Percentiles rank a stretch among this genome's conserved stretches.
Evolutionary conservation across 208 protist species (phyloP).

Genomic region (Trichomonas tenax): DNA sequence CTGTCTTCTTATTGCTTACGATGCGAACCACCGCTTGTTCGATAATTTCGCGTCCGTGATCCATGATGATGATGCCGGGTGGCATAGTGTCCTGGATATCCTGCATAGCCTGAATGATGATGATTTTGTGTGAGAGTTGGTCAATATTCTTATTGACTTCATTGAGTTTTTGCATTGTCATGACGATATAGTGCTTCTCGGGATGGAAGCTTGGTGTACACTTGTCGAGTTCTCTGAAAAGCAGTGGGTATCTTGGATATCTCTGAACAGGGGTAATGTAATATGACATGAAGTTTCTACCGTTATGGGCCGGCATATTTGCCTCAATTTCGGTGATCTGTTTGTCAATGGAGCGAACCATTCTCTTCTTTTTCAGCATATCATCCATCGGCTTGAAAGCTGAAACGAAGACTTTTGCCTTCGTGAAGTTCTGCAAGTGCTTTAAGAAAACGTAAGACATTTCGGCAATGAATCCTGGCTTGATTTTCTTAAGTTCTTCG

Average conservation of each 20-base stretch:
- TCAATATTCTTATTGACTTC: background rate
- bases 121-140: background rate
- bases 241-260: background rate
- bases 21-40: background rate
- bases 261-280: constrained; percentile 9
- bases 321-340: background rate
- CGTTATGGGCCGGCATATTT: background rate
- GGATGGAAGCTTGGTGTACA: background rate
- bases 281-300: constrained; percentile 8
- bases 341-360: background rate
- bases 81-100: background rate
- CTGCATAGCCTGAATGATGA: background rate
- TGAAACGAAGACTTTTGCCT: background rate
- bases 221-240: background rate
- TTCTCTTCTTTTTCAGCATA: background rate
- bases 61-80: background rate
- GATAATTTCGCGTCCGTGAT: background rate
- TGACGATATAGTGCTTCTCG: background rate
- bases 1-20: background rate
- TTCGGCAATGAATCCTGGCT: background rate
- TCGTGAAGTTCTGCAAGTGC: background rate
- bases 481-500: background rate
- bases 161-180: background rate
- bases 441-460: background rate
- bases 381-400: background rate